Evolutionary conservation across 805 yeast species (phyloP), one percentile per base, ranked within the genome.

Genomic region (Saccharomycopsis guyanensis): DNA sequence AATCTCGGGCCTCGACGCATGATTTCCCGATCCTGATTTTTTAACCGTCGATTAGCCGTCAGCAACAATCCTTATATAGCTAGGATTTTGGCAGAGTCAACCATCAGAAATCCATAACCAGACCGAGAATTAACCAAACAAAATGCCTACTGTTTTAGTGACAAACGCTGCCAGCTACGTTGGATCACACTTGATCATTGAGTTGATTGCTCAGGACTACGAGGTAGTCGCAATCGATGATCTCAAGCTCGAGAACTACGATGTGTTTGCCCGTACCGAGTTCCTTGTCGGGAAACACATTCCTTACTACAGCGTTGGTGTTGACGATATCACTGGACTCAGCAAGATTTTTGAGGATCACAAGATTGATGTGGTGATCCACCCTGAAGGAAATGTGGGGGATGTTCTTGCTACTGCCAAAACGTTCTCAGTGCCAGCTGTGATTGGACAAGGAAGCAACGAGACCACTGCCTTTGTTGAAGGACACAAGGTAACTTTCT

Each of bases 151-250:
- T 13, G 32, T 27, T 38, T 67, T 83, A 45, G 89, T 85, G 24
- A 83, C 93, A 19, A 94, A 94, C 38, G 94, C 94, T 40, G 86
- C 91, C 23, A 93, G 95, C 18, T 85, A 85, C 64, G 83, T 86
- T 57, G 94, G 93, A 22, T 81, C 91, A 7, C 93, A 85, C 59
- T 81, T 91, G 1, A 85, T 74, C 15, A 76, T 78, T 40, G 83
- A 77, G 55, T 69, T 81, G 44, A 59, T 80, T 42, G 71, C 73
- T 50, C 69, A 74, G 43, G 86, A 86, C 22, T 73, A 78, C 56
- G 72, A 80, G 24, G 86, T 83, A 27, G 79, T 85, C n/a, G 73
- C 85, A 38, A 76, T 80, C 19, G 95, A 85, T 61, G 81, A 80
- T 60, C 66, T 82, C 49, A 64, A 70, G 56, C 85, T 82, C 57